phyloP scores from a whole-genome alignment of 345 rosid genomes.

The Linum usitatissimum region DNA sequence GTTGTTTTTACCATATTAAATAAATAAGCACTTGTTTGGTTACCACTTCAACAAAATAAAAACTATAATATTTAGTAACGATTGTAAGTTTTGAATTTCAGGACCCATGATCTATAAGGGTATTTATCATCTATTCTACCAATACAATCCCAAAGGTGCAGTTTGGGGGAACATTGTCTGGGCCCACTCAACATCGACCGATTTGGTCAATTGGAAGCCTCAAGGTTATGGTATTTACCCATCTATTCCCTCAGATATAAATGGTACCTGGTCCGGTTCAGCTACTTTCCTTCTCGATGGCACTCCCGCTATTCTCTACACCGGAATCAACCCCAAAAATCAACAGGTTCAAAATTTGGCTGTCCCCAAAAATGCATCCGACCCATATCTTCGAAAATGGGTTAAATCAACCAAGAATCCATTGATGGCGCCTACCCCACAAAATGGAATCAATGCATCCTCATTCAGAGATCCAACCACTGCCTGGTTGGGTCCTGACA shows the following conservation, averaged over 20 bases:
- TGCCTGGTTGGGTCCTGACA: constrained; percentile 55
- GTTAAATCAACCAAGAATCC: constrained; percentile 39
- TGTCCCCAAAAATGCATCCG: constrained; percentile 38
- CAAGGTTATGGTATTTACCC: constrained; percentile 45
- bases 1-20: too few relatives aligned
- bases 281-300: constrained; percentile 40
- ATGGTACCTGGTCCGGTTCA: constrained; percentile 77
- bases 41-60: too few relatives aligned
- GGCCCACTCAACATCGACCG: constrained; percentile 76
- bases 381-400: constrained; percentile 50
- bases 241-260: constrained; percentile 39
- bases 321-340: constrained; percentile 36
- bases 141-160: constrained; percentile 60
- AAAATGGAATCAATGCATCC: constrained; percentile 21
- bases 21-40: too few relatives aligned
- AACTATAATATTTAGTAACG: too few relatives aligned
- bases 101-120: constrained; percentile 70
- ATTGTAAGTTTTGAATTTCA: constrained; percentile 11
- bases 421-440: constrained; percentile 28
- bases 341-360: constrained; percentile 50
- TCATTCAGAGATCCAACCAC: constrained; percentile 65
- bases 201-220: constrained; percentile 58
- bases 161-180: constrained; percentile 70
- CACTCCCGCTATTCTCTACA: constrained; percentile 58
- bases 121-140: constrained; percentile 63